These are phyloP conservation scores for Trametopsis cervina DNA, from an alignment of 768 basidiomycete species.

Conservation along the genomic window DNA sequence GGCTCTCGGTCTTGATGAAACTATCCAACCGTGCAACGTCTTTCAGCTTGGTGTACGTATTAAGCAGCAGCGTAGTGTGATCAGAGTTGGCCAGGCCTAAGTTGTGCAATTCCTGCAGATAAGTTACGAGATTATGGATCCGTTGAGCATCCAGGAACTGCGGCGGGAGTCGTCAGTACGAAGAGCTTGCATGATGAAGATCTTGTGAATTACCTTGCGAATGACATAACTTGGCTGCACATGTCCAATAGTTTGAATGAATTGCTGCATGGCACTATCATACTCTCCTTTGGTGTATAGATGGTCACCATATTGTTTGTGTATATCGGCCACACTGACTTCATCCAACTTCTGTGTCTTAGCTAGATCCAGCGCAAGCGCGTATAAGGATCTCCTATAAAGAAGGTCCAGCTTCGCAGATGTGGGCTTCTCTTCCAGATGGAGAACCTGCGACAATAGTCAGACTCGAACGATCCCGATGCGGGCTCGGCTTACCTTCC, in stretches of 20 bases:
- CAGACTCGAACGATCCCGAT: constrained; percentile 1
- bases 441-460: constrained; percentile 40
- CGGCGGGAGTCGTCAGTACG: constrained; percentile 7
- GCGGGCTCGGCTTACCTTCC: constrained; percentile 44
- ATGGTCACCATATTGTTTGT: constrained; percentile 85
- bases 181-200: neutral
- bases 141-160: constrained; percentile 96
- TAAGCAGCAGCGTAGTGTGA: constrained; percentile 93
- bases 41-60: constrained; percentile 95
- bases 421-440: constrained; percentile 74
- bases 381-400: constrained; percentile 72
- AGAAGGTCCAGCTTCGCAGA: constrained; percentile 81
- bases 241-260: constrained; percentile 81
- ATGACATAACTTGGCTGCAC: constrained; percentile 95
- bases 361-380: constrained; percentile 78
- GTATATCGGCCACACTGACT: constrained; percentile 78
- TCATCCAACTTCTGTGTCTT: constrained; percentile 70
- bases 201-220: constrained; percentile 66
- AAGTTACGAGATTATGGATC: constrained; percentile 91
- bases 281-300: constrained; percentile 88
- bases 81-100: constrained; percentile 89
- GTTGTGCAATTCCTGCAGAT: constrained; percentile 91
- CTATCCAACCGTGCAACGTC: constrained; percentile 82
- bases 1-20: constrained; percentile 87
- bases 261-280: constrained; percentile 91